Conservation (phyloP, 768 basidiomycete genomes). For the Collybia sp. region DNA sequence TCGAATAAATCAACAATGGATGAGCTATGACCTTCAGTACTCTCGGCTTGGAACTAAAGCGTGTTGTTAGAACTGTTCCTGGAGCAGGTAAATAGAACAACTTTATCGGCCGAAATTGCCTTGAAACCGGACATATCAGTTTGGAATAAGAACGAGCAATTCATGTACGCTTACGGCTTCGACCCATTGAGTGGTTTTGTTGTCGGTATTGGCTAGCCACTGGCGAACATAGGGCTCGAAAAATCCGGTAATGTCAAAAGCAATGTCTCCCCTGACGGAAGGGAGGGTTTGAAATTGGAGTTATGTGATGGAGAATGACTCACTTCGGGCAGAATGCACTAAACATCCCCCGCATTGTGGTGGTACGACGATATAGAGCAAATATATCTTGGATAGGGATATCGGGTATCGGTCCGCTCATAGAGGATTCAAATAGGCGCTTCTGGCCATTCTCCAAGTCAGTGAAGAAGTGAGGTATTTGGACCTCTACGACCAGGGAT, state of each 20-base stretch:
- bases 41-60: constrained; percentile 70
- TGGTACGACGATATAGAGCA: constrained; percentile 75
- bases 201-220: constrained; percentile 87
- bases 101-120: constrained; percentile 70
- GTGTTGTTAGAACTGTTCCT: constrained; percentile 3
- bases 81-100: constrained; percentile 1
- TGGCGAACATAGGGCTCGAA: constrained; percentile 86
- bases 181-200: constrained; percentile 92
- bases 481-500: constrained; percentile 64
- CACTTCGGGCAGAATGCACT: constrained; percentile 77
- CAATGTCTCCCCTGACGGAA: constrained; percentile 41
- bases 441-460: constrained; percentile 71
- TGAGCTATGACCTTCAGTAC: constrained; percentile 84
- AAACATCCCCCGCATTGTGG: constrained; percentile 74
- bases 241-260: constrained; percentile 69
- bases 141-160: not conserved
- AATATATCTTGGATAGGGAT: constrained; percentile 90
- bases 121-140: constrained; percentile 17
- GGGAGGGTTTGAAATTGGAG: constrained; percentile 1
- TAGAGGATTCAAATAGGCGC: constrained; percentile 74
- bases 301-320: constrained; percentile 17
- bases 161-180: constrained; percentile 58
- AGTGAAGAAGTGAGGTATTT: constrained; percentile 58
- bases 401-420: constrained; percentile 84
- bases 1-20: constrained; percentile 97